Percentiles rank a stretch among this genome's conserved stretches.
phyloP scores from a whole-genome alignment of 2,329 filamentous ascomycete species.

The Penicillium sp. region DNA sequence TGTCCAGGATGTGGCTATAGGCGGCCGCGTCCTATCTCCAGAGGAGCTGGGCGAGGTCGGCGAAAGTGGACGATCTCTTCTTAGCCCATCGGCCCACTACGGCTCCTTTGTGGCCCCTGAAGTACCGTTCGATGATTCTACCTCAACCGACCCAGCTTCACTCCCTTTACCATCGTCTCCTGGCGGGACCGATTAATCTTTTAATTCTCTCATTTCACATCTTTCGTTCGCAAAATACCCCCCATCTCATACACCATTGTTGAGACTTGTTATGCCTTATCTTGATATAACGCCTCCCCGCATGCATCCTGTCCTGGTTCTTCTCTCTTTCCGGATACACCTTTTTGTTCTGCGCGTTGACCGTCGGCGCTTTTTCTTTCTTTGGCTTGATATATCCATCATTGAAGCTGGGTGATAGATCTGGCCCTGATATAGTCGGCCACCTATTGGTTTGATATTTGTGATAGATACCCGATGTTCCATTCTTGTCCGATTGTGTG shows the following conservation, averaged over 20 bases:
- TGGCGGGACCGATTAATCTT: conserved; percentile 19
- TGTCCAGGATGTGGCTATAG: conserved; percentile 76
- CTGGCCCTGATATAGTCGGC: conserved; percentile 1
- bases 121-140: conserved; percentile 8
- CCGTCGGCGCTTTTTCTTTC: conserved; percentile 2
- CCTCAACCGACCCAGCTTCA: conserved; percentile 9
- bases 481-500: conserved; percentile 12
- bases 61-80: conserved; percentile 32
- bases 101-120: not conserved
- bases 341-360: not conserved
- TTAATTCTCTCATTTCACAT: conserved; percentile 8
- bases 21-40: conserved; percentile 72
- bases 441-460: conserved; percentile 4
- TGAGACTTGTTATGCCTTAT: conserved; percentile 1
- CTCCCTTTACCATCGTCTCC: conserved; percentile 22
- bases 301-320: not conserved
- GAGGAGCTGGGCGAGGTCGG: conserved; percentile 58
- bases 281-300: conserved; percentile 5
- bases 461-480: conserved; percentile 32
- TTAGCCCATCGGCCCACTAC: conserved; percentile 31
- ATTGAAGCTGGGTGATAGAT: conserved; percentile 7
- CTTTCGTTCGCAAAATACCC: conserved; percentile 20
- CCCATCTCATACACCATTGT: conserved; percentile 12
- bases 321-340: conserved; percentile 3
- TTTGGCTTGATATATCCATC: not conserved